Evolutionary conservation across 1,284 basidiomycete species (phyloP), one percentile per base, ranked within the genome.

Genomic region (Caloboletus firmus): DNA sequence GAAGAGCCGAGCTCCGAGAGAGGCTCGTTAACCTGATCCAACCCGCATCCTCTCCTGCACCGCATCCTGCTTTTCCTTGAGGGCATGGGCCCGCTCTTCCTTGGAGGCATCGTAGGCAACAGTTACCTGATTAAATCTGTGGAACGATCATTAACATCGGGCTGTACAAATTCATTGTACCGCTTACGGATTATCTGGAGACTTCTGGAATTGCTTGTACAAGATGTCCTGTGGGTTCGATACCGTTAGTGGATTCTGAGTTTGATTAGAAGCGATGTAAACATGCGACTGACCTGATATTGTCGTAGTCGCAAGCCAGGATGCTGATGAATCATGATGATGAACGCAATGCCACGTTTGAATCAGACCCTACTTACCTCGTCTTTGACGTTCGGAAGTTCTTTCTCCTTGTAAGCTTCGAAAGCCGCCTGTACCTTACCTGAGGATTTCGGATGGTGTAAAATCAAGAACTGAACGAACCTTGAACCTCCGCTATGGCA

Each of bases 321-420:
- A 67, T 88, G 88, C 80, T 93, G 45, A 60, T 40, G 46, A 53
- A 53, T 40, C 56, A n/a, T n/a, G n/a, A 26, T 46, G 61, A 59
- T 59, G 39, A 66, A 39, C 20, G 34, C 41, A 22, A 26, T 49
- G 48, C 26, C 11, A 45, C 4, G 22, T n/a, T n/a, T n/a, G n/a
- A n/a, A n/a, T n/a, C n/a, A n/a, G n/a, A n/a, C n/a, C n/a, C 37
- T 30, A 68, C 77, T 42, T 62, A 88, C 88, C 59, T 98, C 93
- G 60, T 81, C 73, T 68, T 82, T 87, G 57, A 89, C 62, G 24
- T 80, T 86, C 0, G 95, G 93, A 62, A 98, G 75, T 67, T 97
- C 91, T 4, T 84, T 79, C 62, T 98, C 95, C 67, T 91, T 85
- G 74, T 95, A 98, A 5, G 93, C 93, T 67, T 95, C 93, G 62